These are phyloP conservation scores for Orbilia blumenaviensis DNA, from an alignment of 2,329 filamentous ascomycete genomes.

Conservation along the genomic window DNA sequence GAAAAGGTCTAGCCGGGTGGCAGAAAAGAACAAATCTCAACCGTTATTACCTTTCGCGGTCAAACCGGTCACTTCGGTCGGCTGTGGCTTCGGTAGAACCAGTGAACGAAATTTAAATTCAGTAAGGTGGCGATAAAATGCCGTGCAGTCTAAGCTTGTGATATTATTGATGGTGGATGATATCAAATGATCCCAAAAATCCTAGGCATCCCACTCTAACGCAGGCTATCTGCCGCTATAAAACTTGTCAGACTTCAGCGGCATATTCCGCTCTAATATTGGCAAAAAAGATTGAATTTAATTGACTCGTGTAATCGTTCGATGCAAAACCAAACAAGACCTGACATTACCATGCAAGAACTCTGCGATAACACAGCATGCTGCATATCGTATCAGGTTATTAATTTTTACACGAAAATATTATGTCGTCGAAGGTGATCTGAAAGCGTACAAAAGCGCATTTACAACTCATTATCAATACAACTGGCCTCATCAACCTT, in stretches of 20 bases:
- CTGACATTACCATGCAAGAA: not conserved
- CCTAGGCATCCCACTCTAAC: conserved; percentile 42
- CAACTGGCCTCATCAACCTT: not conserved
- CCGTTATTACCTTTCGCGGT: not conserved
- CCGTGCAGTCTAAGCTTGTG: conserved; percentile 10
- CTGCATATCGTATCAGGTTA: conserved; percentile 7
- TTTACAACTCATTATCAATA: not conserved
- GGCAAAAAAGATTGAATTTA: not conserved
- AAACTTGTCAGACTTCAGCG: conserved; percentile 32
- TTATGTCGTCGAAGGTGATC: conserved; percentile 26
- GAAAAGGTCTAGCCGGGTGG: conserved; percentile 3
- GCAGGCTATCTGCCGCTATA: conserved; percentile 36
- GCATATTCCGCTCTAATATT: conserved; percentile 34
- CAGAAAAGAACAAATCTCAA: not conserved
- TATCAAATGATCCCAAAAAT: conserved; percentile 14
- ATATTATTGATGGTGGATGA: conserved; percentile 21
- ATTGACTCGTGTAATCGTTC: not conserved
- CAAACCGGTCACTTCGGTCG: conserved; percentile 10
- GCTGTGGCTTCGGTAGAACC: conserved; percentile 47
- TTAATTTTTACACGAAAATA: not conserved
- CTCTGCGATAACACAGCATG: conserved; percentile 9
- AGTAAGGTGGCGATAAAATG: not conserved
- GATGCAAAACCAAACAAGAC: not conserved
- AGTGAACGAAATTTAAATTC: conserved; percentile 19
- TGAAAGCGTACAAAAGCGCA: conserved; percentile 25